phyloP scores from a whole-genome alignment of 2,329 filamentous ascomycete genomes.

The Epichloe brachyelytri region DNA sequence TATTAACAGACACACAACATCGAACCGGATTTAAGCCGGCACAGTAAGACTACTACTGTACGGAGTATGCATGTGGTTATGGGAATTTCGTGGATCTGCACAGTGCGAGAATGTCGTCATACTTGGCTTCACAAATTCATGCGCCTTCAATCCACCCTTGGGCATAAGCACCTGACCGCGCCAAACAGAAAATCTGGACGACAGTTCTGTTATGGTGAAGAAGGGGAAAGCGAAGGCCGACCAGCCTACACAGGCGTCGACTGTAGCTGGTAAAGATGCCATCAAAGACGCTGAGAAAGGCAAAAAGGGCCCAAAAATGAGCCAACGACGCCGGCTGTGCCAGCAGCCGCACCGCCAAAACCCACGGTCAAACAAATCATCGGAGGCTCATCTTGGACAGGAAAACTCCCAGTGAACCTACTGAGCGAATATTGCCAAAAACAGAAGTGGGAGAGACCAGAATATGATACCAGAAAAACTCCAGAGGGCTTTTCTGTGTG shows the following conservation, averaged over 20 bases:
- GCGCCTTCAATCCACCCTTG: neutral
- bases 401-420: constrained; percentile 87
- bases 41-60: constrained; percentile 1
- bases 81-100: neutral
- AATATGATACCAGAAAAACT: constrained; percentile 71
- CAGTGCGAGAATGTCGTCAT: neutral
- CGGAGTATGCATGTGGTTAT: no score
- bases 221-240: constrained; percentile 40
- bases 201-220: constrained; percentile 29
- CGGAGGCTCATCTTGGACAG: constrained; percentile 91
- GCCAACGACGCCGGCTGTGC: constrained; percentile 18
- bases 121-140: neutral
- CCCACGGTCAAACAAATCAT: constrained; percentile 69
- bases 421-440: constrained; percentile 92
- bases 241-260: constrained; percentile 20
- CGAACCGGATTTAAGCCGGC: neutral
- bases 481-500: constrained; percentile 65
- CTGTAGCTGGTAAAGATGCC: constrained; percentile 41
- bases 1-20: neutral
- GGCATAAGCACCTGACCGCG: neutral
- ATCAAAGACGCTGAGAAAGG: constrained; percentile 37
- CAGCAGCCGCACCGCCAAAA: constrained; percentile 35
- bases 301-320: constrained; percentile 25
- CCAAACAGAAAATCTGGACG: neutral
- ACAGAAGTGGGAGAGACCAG: constrained; percentile 87